phyloP scores from a whole-genome alignment of 441 rosid species.

The Oxalis stricta region DNA sequence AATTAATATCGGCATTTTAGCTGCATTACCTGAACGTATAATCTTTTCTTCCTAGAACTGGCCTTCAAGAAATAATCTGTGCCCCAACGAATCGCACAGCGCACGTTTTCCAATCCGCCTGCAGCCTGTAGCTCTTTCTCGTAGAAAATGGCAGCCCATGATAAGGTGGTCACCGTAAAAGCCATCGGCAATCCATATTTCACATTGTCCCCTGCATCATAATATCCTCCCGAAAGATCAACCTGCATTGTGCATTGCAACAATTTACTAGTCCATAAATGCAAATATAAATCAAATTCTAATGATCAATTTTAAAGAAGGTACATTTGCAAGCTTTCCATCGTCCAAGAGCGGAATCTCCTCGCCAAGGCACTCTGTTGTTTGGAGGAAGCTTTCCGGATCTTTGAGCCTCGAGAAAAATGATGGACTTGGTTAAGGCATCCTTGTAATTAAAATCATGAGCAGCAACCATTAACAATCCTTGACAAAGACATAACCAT shows the following conservation, averaged over 20 bases:
- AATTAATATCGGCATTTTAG: not conserved
- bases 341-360: slow-evolving; percentile 79
- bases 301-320: too few relatives aligned
- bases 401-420: slow-evolving; percentile 85
- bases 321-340: slow-evolving; percentile 57
- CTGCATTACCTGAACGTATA: slow-evolving; percentile 57
- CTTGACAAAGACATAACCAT: slow-evolving; percentile 26
- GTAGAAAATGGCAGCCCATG: slow-evolving; percentile 54
- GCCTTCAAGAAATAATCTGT: slow-evolving; percentile 79
- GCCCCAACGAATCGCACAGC: slow-evolving; percentile 67
- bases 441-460: slow-evolving; percentile 44
- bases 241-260: slow-evolving; percentile 17
- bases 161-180: slow-evolving; percentile 61
- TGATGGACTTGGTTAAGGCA: slow-evolving; percentile 54
- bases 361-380: slow-evolving; percentile 64
- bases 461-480: slow-evolving; percentile 20
- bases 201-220: slow-evolving; percentile 95
- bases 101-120: slow-evolving; percentile 36
- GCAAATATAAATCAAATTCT: too few relatives aligned
- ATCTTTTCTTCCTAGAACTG: slow-evolving; percentile 21
- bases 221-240: slow-evolving; percentile 79
- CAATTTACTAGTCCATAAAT: too few relatives aligned
- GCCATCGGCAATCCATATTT: slow-evolving; percentile 90
- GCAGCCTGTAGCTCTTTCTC: slow-evolving; percentile 29
- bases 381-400: slow-evolving; percentile 72